These are phyloP conservation scores for Calonectria pseudoturangicola DNA, from an alignment of 2,329 filamentous ascomycete genomes.

Conservation along the genomic window DNA sequence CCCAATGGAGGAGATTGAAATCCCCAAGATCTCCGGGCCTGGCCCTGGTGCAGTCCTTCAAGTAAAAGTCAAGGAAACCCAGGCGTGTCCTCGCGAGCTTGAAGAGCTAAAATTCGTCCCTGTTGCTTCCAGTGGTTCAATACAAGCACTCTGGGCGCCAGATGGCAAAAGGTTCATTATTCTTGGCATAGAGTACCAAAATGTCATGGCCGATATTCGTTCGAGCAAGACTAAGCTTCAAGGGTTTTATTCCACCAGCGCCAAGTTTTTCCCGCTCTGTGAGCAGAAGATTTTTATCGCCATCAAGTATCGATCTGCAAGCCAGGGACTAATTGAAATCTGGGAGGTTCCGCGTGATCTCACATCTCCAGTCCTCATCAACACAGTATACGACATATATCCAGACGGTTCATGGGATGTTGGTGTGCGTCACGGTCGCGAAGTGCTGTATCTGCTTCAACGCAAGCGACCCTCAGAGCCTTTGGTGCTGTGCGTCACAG, in stretches of 20 bases:
- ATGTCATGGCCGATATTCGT: slow-evolving; percentile 7
- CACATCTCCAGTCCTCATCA: neutral
- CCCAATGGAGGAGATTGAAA: neutral
- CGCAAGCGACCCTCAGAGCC: neutral
- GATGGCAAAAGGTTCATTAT: slow-evolving; percentile 1
- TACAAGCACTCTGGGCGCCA: neutral
- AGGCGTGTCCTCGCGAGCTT: neutral
- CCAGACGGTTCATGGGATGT: slow-evolving; percentile 2
- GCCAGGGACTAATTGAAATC: neutral
- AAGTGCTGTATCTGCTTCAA: slow-evolving; percentile 9
- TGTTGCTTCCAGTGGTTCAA: neutral
- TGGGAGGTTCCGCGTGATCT: neutral
- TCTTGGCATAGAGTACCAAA: neutral
- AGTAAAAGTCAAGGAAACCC: neutral
- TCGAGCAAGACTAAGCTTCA: neutral
- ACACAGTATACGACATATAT: neutral
- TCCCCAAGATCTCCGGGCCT: neutral
- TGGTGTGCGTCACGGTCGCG: neutral
- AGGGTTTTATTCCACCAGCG: neutral
- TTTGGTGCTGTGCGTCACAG: neutral
- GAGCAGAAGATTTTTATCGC: neutral
- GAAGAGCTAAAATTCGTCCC: slow-evolving; percentile 2
- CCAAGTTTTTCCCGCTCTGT: slow-evolving; percentile 1
- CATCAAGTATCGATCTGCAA: neutral
- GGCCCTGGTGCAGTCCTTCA: neutral